Conservation (phyloP, 352 stramenopile species). For the Phytophthora megakarya region DNA sequence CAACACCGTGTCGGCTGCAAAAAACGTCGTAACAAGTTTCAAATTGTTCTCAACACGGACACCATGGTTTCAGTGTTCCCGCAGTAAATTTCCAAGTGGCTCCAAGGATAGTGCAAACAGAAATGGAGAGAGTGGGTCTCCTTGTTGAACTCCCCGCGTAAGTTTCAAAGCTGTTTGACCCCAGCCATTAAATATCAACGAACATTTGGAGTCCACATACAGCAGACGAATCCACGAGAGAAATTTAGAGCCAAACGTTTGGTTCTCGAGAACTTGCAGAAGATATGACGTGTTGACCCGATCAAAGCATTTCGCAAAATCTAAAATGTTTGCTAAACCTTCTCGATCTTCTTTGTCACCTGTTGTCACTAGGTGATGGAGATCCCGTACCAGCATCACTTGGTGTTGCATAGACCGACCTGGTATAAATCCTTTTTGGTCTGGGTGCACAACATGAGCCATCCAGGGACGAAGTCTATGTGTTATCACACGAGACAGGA, state of each 20-base stretch:
- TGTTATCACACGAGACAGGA: background rate
- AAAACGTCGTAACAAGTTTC: no score
- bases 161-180: no score
- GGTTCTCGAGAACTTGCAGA: background rate
- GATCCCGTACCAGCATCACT: conserved; percentile 2
- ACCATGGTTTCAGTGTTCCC: no score
- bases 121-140: no score
- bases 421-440: conserved; percentile 13
- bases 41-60: no score
- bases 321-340: conserved; percentile 1
- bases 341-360: background rate
- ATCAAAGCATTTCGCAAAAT: conserved; percentile 11
- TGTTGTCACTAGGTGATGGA: background rate
- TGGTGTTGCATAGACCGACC: background rate
- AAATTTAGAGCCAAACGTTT: background rate
- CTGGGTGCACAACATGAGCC: background rate
- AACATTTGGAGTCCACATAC: no score
- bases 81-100: no score
- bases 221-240: background rate
- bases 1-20: no score
- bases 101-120: no score
- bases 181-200: no score
- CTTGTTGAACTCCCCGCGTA: no score
- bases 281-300: conserved; percentile 1
- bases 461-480: background rate